Percentiles rank a stretch among this genome's conserved stretches.
These are phyloP conservation scores for Amanita phalloides DNA, from an alignment of 768 basidiomycete genomes.

Conservation along the genomic window DNA sequence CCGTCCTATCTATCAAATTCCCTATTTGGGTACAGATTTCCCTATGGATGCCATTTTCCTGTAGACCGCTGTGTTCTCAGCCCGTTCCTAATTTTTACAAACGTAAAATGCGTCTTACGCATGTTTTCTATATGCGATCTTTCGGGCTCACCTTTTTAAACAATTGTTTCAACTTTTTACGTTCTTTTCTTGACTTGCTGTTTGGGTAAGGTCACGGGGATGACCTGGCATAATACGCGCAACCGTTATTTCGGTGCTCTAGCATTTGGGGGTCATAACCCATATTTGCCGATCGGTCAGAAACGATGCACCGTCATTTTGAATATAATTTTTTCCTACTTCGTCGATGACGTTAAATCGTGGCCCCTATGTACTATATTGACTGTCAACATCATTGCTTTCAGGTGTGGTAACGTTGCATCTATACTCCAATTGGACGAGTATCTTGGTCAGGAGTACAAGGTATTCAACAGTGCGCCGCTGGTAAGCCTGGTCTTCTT, in stretches of 20 bases:
- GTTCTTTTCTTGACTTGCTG: not conserved
- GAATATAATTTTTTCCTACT: not conserved
- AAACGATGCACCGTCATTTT: not conserved
- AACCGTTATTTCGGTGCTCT: not conserved
- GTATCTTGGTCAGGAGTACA: constrained; percentile 87
- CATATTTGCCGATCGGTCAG: not conserved
- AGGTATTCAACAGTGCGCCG: constrained; percentile 87
- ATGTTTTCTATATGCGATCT: constrained; percentile 3
- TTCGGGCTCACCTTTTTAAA: not conserved
- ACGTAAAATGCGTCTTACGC: not conserved
- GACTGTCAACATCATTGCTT: not conserved
- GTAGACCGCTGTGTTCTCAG: not conserved
- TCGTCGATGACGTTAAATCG: not conserved
- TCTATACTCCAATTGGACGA: constrained; percentile 94
- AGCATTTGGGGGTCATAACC: not conserved
- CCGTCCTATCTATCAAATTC: not conserved
- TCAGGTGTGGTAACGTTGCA: constrained; percentile 90
- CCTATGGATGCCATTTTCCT: not conserved
- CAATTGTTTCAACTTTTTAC: not conserved
- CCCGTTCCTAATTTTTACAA: not conserved
- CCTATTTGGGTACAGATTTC: constrained; percentile 5
- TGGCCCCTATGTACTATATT: constrained; percentile 2
- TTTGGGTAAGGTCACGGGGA: constrained; percentile 1
- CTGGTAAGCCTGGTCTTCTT: constrained; percentile 40
- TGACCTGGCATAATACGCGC: not conserved